Conservation (phyloP, 2,329 filamentous ascomycete species). For the Pestalotiopsis sp. region DNA sequence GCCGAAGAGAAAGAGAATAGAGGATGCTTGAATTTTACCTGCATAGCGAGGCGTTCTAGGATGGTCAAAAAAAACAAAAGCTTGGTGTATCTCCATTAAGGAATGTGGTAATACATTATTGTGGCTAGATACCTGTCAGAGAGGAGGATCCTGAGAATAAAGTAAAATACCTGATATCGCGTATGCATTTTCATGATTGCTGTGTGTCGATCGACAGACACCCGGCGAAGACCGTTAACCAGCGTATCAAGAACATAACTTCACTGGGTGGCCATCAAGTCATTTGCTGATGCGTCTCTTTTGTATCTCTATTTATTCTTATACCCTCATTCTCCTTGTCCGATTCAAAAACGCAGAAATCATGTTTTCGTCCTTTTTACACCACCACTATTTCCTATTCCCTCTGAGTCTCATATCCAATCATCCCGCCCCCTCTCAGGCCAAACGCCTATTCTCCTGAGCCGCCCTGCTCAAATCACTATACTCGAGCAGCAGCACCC, state of each 20-base stretch:
- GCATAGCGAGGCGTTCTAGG: constrained; percentile 9
- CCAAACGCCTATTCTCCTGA: background rate
- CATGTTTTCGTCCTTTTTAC: no score
- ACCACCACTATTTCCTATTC: no score
- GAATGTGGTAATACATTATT: background rate
- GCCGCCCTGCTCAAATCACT: background rate
- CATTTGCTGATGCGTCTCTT: background rate
- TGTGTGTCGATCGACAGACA: background rate
- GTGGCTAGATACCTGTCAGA: background rate
- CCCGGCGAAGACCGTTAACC: no score
- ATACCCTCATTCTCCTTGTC: no score
- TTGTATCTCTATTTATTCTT: background rate
- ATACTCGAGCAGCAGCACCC: background rate
- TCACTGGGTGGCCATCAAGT: no score
- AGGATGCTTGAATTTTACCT: constrained; percentile 5
- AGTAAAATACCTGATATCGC: background rate
- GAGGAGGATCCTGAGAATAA: background rate
- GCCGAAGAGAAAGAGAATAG: background rate
- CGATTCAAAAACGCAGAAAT: no score
- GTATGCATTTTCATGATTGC: background rate
- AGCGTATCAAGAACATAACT: no score
- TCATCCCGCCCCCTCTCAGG: no score
- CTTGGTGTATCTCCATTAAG: background rate
- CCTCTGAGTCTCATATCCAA: no score
- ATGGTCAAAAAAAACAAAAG: constrained; percentile 4